Conservation (phyloP, 257 asterid species). For the Lantana camara region DNA sequence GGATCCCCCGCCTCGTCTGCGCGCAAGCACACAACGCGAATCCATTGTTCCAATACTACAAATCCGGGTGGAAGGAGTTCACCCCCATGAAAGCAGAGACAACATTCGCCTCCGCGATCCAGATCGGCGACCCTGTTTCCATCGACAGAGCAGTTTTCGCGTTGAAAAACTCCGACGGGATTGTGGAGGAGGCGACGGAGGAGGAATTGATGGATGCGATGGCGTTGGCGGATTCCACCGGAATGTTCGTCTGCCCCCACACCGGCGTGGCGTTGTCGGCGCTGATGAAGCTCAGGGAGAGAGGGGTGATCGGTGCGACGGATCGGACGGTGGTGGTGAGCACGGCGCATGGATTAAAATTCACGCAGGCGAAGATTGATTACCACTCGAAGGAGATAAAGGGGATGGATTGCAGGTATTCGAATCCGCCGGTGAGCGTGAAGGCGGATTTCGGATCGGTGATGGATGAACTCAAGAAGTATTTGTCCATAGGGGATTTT, state of each 20-base stretch:
- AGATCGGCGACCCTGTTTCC: slow-evolving; percentile 68
- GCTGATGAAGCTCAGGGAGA: slow-evolving; percentile 46
- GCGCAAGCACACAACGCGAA: slow-evolving; percentile 61
- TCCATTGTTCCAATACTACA: slow-evolving; percentile 44
- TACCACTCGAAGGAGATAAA: slow-evolving; percentile 46
- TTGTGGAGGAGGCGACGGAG: slow-evolving; percentile 65
- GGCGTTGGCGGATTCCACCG: slow-evolving; percentile 66
- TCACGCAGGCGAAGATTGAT: slow-evolving; percentile 57
- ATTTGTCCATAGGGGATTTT: slow-evolving; percentile 15
- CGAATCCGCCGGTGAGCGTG: slow-evolving; percentile 54
- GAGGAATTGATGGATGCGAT: slow-evolving; percentile 64
- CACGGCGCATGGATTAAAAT: slow-evolving; percentile 65
- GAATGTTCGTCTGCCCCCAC: slow-evolving; percentile 65
- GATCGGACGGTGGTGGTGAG: slow-evolving; percentile 64
- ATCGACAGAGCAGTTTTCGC: slow-evolving; percentile 57
- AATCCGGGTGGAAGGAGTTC: slow-evolving; percentile 48
- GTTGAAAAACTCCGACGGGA: slow-evolving; percentile 43
- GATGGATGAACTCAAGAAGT: slow-evolving; percentile 50
- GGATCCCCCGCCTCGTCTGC: slow-evolving; percentile 56
- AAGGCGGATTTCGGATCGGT: slow-evolving; percentile 51
- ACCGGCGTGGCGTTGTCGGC: slow-evolving; percentile 61
- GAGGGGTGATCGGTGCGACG: slow-evolving; percentile 44
- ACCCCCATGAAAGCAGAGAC: slow-evolving; percentile 38
- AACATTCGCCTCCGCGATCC: slow-evolving; percentile 60
- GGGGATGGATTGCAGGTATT: slow-evolving; percentile 41